These are phyloP conservation scores for Hyaloscypha variabilis DNA, from an alignment of 495 filamentous ascomycete genomes.

Conservation along the genomic window DNA sequence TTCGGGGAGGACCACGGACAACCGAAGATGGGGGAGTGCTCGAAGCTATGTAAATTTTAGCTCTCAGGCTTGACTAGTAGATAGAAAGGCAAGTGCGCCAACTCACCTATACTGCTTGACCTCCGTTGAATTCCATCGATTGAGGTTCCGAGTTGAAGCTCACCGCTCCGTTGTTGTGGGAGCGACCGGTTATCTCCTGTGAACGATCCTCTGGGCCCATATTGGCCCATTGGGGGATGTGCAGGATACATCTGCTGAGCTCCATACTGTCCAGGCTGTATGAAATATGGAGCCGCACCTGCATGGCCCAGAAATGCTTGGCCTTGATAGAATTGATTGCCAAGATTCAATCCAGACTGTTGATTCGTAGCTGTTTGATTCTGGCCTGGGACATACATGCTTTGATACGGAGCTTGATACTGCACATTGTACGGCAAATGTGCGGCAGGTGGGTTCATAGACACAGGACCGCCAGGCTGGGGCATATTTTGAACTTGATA, in stretches of 20 bases:
- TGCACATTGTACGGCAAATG: slow-evolving; percentile 40
- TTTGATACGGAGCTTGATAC: slow-evolving; percentile 25
- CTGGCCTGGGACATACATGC: slow-evolving; percentile 25
- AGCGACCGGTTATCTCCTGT: slow-evolving; percentile 16
- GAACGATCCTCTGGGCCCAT: slow-evolving; percentile 19
- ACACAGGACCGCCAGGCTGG: slow-evolving; percentile 44
- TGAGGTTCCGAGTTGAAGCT: slow-evolving; percentile 13
- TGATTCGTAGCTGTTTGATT: slow-evolving; percentile 1
- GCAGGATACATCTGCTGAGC: slow-evolving; percentile 23
- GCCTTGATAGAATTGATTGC: slow-evolving; percentile 24
- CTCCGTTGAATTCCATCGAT: slow-evolving; percentile 2
- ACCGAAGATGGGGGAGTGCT: slow-evolving; percentile 45
- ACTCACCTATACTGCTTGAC: slow-evolving; percentile 26
- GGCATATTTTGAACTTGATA: slow-evolving; percentile 47
- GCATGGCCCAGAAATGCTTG: slow-evolving; percentile 23
- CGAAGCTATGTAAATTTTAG: slow-evolving; percentile 32
- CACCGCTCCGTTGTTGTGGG: slow-evolving; percentile 13
- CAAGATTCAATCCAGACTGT: not conserved
- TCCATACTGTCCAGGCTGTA: slow-evolving; percentile 21
- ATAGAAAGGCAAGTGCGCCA: not conserved
- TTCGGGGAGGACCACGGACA: slow-evolving; percentile 86
- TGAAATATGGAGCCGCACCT: slow-evolving; percentile 22
- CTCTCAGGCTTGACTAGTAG: not conserved
- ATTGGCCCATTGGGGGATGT: slow-evolving; percentile 5
- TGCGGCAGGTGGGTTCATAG: slow-evolving; percentile 40